Evolutionary conservation across 306 rosid species (phyloP).

Genomic region (Hippophae gyantsensis): DNA sequence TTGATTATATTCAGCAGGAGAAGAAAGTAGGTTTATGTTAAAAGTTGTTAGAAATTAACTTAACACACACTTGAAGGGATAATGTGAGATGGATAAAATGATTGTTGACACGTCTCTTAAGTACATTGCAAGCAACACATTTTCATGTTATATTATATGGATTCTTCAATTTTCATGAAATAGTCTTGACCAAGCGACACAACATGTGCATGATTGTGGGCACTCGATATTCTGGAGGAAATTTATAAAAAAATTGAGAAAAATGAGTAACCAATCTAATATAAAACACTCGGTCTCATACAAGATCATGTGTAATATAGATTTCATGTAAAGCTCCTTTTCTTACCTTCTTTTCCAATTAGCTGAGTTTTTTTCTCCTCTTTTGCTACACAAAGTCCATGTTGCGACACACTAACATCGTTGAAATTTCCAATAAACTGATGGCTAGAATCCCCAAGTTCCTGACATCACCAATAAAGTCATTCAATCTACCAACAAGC

Average conservation of each 20-base stretch:
- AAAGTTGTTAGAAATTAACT: not conserved
- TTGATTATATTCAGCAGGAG: conserved; percentile 19
- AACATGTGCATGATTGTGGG: no score
- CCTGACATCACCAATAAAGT: conserved; percentile 20
- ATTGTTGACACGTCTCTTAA: no score
- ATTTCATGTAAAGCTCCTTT: not conserved
- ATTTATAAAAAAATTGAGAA: no score
- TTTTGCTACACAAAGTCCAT: conserved; percentile 19
- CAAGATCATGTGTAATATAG: not conserved
- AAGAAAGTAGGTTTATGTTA: not conserved
- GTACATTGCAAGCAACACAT: no score
- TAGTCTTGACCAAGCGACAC: no score
- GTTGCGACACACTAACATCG: conserved; percentile 18
- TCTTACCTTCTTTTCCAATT: conserved; percentile 4
- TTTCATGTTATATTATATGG: no score
- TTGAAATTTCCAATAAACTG: conserved; percentile 21
- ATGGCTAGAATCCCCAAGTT: conserved; percentile 32
- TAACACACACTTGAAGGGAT: no score
- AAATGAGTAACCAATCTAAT: no score
- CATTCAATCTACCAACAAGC: not conserved
- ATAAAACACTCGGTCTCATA: not conserved
- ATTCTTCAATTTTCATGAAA: no score
- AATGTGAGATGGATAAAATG: no score
- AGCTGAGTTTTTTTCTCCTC: conserved; percentile 8
- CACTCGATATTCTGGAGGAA: no score